Evolutionary conservation across 2,329 filamentous ascomycete genomes (phyloP).

Genomic region (Cladorrhinum sp.): DNA sequence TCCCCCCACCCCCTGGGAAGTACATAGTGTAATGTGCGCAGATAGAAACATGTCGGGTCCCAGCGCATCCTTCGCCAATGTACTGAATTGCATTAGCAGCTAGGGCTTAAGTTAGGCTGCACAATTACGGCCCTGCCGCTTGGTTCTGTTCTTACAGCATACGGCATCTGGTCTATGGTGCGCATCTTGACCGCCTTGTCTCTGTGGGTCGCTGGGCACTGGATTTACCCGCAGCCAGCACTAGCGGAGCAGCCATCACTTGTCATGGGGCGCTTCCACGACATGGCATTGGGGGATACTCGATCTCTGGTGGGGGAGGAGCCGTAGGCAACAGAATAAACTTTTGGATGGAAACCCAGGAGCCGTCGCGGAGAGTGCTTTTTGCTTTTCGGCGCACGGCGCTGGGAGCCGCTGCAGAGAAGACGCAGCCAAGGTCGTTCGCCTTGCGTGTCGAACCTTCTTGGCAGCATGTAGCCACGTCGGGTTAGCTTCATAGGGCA

Average conservation of each 20-base stretch:
- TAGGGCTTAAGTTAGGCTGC: not conserved
- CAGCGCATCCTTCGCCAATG: slow-evolving; percentile 5
- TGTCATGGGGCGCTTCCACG: not conserved
- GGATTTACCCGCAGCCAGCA: slow-evolving; percentile 4
- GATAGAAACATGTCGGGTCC: not conserved
- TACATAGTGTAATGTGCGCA: not conserved
- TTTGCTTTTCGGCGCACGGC: not conserved
- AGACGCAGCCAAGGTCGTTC: not conserved
- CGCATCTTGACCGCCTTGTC: not conserved
- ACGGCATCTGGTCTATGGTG: not conserved
- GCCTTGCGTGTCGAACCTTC: not conserved
- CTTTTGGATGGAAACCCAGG: not conserved
- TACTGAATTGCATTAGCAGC: slow-evolving; percentile 1
- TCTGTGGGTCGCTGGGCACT: not conserved
- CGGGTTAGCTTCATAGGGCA: not conserved
- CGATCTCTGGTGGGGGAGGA: not conserved
- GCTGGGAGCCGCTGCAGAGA: slow-evolving; percentile 2
- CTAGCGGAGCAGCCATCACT: not conserved
- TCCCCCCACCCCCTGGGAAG: too few species aligned
- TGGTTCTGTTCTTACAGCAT: not conserved
- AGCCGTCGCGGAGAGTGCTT: not conserved
- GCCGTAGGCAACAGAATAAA: slow-evolving; percentile 6
- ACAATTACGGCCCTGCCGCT: slow-evolving; percentile 2
- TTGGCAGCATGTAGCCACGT: not conserved
- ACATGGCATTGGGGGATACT: not conserved